Conservation (phyloP, 2,329 filamentous ascomycete genomes). For the Clonostachys byssicola region DNA sequence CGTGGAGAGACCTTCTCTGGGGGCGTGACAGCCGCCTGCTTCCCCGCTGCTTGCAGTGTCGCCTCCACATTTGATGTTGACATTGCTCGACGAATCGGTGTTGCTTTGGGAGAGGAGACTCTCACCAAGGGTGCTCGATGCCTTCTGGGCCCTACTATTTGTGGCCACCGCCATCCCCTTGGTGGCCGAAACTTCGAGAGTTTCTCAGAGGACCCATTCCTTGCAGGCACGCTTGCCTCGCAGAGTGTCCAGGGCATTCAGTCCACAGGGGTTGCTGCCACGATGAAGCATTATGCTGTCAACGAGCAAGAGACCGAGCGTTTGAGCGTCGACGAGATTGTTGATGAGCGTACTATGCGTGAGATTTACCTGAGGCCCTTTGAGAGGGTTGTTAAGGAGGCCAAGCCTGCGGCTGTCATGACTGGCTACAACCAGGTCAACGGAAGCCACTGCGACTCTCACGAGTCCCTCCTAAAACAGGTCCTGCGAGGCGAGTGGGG, state of each 20-base stretch:
- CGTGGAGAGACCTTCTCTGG: conserved; percentile 19
- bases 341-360: conserved; percentile 19
- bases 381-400: conserved; percentile 34
- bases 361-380: conserved; percentile 39
- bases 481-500: conserved; percentile 37
- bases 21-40: conserved; percentile 22
- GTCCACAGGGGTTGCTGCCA: conserved; percentile 32
- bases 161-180: conserved; percentile 40
- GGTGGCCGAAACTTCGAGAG: conserved; percentile 43
- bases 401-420: conserved; percentile 37
- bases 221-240: conserved; percentile 36
- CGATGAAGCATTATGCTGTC: conserved; percentile 40
- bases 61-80: conserved; percentile 60
- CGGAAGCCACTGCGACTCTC: conserved; percentile 34
- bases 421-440: conserved; percentile 43
- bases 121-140: conserved; percentile 64
- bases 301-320: conserved; percentile 30
- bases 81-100: conserved; percentile 51
- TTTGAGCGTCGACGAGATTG: conserved; percentile 18
- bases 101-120: conserved; percentile 49
- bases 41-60: conserved; percentile 28
- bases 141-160: conserved; percentile 61
- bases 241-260: conserved; percentile 38
- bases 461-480: conserved; percentile 27
- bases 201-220: conserved; percentile 40